Evolutionary conservation across 176 grass and related monocot genomes (phyloP).

Genomic region (Raddia guianensis): DNA sequence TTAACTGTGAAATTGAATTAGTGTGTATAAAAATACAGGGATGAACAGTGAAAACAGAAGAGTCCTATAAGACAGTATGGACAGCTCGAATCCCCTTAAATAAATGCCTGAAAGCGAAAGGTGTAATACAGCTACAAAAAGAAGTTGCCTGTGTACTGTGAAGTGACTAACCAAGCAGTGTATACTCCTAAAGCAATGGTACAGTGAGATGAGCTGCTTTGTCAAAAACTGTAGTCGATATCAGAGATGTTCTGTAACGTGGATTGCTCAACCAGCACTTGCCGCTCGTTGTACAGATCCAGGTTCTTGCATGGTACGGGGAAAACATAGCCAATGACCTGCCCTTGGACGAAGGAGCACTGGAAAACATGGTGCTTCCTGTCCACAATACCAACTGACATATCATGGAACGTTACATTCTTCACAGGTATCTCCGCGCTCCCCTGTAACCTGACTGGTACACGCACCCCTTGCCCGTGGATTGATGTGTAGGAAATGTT

Average conservation of each 20-base stretch:
- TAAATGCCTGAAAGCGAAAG: conserved; percentile 36
- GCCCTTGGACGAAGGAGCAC: conserved; percentile 83
- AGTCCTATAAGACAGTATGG: conserved; percentile 23
- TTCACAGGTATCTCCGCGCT: conserved; percentile 73
- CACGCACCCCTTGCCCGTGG: conserved; percentile 63
- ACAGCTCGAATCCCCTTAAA: conserved; percentile 39
- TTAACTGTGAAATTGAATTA: not conserved
- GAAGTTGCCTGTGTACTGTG: conserved; percentile 23
- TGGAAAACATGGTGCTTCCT: conserved; percentile 84
- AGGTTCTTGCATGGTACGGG: conserved; percentile 78
- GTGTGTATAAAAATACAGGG: conserved; percentile 32
- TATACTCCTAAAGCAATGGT: conserved; percentile 39
- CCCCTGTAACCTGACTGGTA: conserved; percentile 81
- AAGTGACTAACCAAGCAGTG: conserved; percentile 32
- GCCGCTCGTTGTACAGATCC: conserved; percentile 67
- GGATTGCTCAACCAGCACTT: conserved; percentile 62
- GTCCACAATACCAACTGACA: conserved; percentile 67
- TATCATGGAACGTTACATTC: conserved; percentile 70
- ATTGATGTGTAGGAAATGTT: conserved; percentile 80
- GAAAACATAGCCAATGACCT: conserved; percentile 82
- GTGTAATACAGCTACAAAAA: conserved; percentile 38
- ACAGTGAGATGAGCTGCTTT: conserved; percentile 14
- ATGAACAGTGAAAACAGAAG: not conserved
- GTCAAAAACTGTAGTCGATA: conserved; percentile 91
- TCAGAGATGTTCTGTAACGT: conserved; percentile 71